Evolutionary conservation across 2,329 filamentous ascomycete species (phyloP).

Genomic region (Taxawa tesnikishii): DNA sequence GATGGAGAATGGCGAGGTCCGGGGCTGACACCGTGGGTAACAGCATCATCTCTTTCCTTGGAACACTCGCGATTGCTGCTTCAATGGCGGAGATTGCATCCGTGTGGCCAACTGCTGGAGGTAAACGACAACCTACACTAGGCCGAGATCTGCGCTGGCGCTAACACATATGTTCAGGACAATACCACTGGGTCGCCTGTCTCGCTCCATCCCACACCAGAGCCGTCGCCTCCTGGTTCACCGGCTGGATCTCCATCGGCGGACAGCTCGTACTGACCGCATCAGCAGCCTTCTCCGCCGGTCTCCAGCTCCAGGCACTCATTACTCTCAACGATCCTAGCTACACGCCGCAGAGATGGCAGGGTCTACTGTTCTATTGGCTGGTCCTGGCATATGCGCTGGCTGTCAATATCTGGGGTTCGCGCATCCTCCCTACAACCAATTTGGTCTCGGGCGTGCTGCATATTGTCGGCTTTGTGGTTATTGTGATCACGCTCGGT

Average conservation of each 20-base stretch:
- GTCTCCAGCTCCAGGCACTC: slow-evolving; percentile 7
- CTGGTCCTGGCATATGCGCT: slow-evolving; percentile 9
- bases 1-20: too few relatives aligned
- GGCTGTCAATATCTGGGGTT: slow-evolving; percentile 25
- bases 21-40: too few relatives aligned
- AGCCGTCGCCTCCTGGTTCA: slow-evolving; percentile 26
- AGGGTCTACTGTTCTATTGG: slow-evolving; percentile 9
- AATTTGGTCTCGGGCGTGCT: slow-evolving; percentile 34
- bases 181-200: slow-evolving; percentile 35
- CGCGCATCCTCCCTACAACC: slow-evolving; percentile 28
- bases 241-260: slow-evolving; percentile 12
- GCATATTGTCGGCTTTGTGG: slow-evolving; percentile 42
- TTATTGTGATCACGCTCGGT: slow-evolving; percentile 35
- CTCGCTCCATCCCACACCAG: slow-evolving; percentile 22
- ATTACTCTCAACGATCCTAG: slow-evolving; percentile 1
- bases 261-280: slow-evolving; percentile 11
- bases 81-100: slow-evolving; percentile 10
- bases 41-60: too few relatives aligned
- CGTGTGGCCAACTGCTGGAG: slow-evolving; percentile 7
- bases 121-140: too few relatives aligned
- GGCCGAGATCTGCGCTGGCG: too few relatives aligned
- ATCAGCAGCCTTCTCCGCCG: slow-evolving; percentile 9
- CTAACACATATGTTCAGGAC: too few relatives aligned
- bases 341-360: slow-evolving; percentile 2
- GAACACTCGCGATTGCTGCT: slow-evolving; percentile 9